Evolutionary conservation across 495 filamentous ascomycete genomes (phyloP), one percentile per base, ranked within the genome.

Genomic region (Penicillium chermesinum): DNA sequence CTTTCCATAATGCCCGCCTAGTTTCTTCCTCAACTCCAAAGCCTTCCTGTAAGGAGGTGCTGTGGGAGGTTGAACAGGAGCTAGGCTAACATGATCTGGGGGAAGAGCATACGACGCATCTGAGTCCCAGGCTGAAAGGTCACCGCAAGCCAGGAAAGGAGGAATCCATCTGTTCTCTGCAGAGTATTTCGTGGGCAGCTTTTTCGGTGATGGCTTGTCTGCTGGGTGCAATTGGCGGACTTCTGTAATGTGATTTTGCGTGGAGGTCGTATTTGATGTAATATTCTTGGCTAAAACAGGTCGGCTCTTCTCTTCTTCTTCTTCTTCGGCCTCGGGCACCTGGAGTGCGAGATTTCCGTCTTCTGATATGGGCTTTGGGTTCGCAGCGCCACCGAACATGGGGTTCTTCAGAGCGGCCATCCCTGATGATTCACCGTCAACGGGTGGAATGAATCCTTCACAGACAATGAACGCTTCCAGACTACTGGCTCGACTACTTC

Each of bases 401-500:
- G 56, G 76, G 62, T 57, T 69, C 55, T 56, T 59, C 67, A 79
- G 14, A 69, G 71, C 61, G 8, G 66, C 64, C 62, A 70, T 65
- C 3, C 65, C 68, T 6, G 51, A 49, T 7, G 61, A 21, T 21
- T 66, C 64, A 37, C 65, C 59, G 12, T 57, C 61, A 21, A 58
- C 49, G 7, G 71, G 71, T 1, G 81, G 80, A 39, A 79, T 77
- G 46, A 96, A 97, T 21, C 88, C 87, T 53, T 95, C 77, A 70
- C 93, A 97, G 18, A 98, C 91, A 34, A 98, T 84, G 56, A 97
- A 98, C 2, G 93, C 91, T 62, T 98, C 93, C 21, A 98, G 77
- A 67, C 89, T 95, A 65, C 93, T 98, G 8, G 91, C 93, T 8
- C 93, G 78, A 51, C 87, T 93, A 40, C 88, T 94, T 35, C 93